A percentile compares a stretch with the other conserved stretches of the same genome.
Conservation (phyloP, 2,329 filamentous ascomycete genomes). For the Geosmithia morbida region DNA sequence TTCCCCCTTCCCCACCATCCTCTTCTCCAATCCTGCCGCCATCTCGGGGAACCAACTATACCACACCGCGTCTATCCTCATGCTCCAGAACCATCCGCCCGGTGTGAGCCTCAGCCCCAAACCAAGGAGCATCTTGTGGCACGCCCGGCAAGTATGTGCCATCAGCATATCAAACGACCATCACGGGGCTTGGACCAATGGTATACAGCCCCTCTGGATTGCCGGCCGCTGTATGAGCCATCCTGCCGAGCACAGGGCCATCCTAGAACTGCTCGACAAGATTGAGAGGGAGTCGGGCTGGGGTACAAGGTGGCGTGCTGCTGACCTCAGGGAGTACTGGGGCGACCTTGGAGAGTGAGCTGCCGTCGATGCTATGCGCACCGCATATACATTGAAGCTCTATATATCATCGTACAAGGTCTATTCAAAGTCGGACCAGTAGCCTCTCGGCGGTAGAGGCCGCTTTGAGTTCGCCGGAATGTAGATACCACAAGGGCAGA, state of each 20-base stretch:
- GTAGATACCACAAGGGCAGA: too few relatives aligned
- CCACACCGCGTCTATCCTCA: constrained; percentile 34
- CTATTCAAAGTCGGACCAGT: too few relatives aligned
- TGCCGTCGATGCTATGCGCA: too few relatives aligned
- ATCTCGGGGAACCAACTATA: constrained; percentile 40
- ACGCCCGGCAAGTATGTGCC: constrained; percentile 34
- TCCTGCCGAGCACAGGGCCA: constrained; percentile 20
- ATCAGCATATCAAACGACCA: constrained; percentile 37
- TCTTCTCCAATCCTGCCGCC: constrained; percentile 34
- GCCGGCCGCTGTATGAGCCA: constrained; percentile 37
- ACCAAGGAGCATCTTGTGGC: constrained; percentile 26
- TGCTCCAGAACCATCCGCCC: constrained; percentile 30
- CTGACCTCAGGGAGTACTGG: constrained; percentile 2
- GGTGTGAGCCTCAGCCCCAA: constrained; percentile 23
- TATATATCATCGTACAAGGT: too few relatives aligned
- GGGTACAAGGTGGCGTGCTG: constrained; percentile 1
- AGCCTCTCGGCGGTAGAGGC: too few relatives aligned
- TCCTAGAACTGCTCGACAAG: constrained; percentile 21
- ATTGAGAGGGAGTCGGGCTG: constrained; percentile 2
- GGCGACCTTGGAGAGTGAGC: constrained; percentile 1
- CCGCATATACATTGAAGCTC: too few relatives aligned
- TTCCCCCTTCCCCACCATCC: constrained; percentile 31
- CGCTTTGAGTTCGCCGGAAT: too few relatives aligned
- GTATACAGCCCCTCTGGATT: constrained; percentile 38
- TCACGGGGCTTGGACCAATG: constrained; percentile 37